phyloP scores from a whole-genome alignment of 2,329 filamentous ascomycete genomes.

The Trichothecium roseum region DNA sequence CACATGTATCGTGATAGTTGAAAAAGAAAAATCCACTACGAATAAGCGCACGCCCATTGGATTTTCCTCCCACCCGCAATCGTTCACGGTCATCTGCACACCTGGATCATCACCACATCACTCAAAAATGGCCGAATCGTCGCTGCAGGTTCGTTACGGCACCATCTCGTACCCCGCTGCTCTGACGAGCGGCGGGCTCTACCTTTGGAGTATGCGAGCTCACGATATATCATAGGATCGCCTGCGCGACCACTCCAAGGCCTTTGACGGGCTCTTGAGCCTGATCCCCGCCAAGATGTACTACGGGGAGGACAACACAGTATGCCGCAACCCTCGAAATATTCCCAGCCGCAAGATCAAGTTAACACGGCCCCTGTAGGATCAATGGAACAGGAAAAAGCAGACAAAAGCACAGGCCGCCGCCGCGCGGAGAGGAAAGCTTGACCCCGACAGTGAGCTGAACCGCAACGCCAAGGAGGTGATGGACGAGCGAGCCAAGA shows the following conservation, averaged over 20 bases:
- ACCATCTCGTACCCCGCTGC: slow-evolving; percentile 16
- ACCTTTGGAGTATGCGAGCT: neutral
- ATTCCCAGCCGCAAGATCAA: slow-evolving; percentile 1
- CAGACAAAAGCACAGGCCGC: slow-evolving; percentile 84
- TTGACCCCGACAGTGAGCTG: slow-evolving; percentile 75
- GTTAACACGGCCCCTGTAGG: slow-evolving; percentile 35
- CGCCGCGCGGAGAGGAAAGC: slow-evolving; percentile 74
- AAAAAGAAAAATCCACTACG: too few relatives aligned
- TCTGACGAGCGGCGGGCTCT: neutral
- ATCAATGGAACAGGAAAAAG: slow-evolving; percentile 90
- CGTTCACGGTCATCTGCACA: too few relatives aligned
- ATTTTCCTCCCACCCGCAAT: too few relatives aligned
- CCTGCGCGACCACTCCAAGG: slow-evolving; percentile 52
- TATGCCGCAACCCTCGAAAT: slow-evolving; percentile 36
- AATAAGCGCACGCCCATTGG: too few relatives aligned
- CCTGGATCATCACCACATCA: neutral
- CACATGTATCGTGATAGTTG: too few relatives aligned
- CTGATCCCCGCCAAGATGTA: slow-evolving; percentile 86
- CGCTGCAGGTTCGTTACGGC: slow-evolving; percentile 33
- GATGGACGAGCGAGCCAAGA: slow-evolving; percentile 67
- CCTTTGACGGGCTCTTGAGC: slow-evolving; percentile 79
- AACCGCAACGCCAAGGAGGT: slow-evolving; percentile 84
- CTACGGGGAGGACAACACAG: slow-evolving; percentile 75
- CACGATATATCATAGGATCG: slow-evolving; percentile 33
- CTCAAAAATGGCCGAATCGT: slow-evolving; percentile 29